Conservation (phyloP, 306 rosid species). For the Lathyrus tuberosus region DNA sequence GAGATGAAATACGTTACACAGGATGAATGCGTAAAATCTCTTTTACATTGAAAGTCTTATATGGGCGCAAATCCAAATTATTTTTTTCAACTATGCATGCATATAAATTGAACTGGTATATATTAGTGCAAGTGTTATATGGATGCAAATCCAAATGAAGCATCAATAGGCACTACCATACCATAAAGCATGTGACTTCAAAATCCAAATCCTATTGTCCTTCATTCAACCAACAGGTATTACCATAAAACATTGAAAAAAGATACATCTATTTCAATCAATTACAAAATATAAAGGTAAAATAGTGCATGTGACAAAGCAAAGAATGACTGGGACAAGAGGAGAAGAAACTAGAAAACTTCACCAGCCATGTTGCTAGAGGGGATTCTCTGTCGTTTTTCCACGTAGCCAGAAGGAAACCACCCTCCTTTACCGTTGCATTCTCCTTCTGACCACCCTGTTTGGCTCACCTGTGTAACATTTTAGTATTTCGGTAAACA, state of each 20-base stretch:
- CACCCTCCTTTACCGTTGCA: slow-evolving; percentile 89
- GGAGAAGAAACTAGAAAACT: slow-evolving; percentile 52
- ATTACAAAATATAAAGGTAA: neutral
- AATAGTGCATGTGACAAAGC: neutral
- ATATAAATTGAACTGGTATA: too few species aligned
- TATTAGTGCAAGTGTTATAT: too few species aligned
- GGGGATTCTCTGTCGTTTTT: slow-evolving; percentile 85
- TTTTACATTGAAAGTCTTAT: too few species aligned
- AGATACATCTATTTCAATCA: slow-evolving; percentile 31
- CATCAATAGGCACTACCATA: too few species aligned
- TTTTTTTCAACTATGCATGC: too few species aligned
- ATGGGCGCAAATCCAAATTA: too few species aligned
- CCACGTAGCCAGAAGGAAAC: slow-evolving; percentile 86
- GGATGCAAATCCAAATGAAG: too few species aligned
- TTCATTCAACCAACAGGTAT: slow-evolving; percentile 30
- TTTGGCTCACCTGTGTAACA: slow-evolving; percentile 59
- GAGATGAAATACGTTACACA: too few species aligned
- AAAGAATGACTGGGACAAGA: slow-evolving; percentile 31
- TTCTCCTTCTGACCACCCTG: slow-evolving; percentile 99
- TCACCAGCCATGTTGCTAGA: slow-evolving; percentile 54
- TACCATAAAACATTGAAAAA: slow-evolving; percentile 27
- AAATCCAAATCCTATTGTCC: slow-evolving; percentile 12
- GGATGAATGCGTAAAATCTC: too few species aligned
- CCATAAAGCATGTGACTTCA: neutral
- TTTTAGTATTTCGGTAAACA: slow-evolving; percentile 27